These are phyloP conservation scores for Paraphoma chrysanthemicola DNA, from an alignment of 2,329 filamentous ascomycete species.

Conservation along the genomic window DNA sequence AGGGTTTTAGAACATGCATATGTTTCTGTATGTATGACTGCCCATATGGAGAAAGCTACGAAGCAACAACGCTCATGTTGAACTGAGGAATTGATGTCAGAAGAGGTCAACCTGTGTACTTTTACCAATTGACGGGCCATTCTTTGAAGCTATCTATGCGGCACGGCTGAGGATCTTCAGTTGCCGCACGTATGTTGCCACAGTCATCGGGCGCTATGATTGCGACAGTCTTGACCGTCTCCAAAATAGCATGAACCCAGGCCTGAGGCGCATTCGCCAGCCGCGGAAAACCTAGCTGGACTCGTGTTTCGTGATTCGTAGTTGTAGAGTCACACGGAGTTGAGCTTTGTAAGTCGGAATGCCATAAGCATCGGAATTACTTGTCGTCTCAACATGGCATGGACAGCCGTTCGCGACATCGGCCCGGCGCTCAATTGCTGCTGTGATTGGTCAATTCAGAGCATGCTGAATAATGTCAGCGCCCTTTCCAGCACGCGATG, in stretches of 20 bases:
- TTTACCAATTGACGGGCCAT: no score
- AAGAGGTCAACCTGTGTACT: no score
- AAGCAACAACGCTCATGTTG: no score
- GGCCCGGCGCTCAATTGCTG: neutral
- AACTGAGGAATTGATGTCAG: no score
- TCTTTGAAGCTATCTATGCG: no score
- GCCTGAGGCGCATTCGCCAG: neutral
- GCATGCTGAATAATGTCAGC: slow-evolving; percentile 20
- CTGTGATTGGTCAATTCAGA: slow-evolving; percentile 19
- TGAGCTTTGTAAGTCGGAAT: slow-evolving; percentile 20
- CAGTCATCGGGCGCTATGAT: no score
- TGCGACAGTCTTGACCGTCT: no score
- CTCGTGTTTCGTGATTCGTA: neutral
- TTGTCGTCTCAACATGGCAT: slow-evolving; percentile 7
- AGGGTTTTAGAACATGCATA: no score
- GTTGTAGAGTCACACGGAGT: neutral
- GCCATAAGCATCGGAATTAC: slow-evolving; percentile 20
- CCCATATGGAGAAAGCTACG: no score
- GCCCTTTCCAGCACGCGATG: slow-evolving; percentile 29
- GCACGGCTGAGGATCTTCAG: no score
- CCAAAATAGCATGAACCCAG: neutral
- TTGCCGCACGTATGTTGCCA: no score
- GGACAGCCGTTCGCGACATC: slow-evolving; percentile 14
- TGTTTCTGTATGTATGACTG: no score
- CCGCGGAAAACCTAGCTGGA: neutral